These are phyloP conservation scores for Colletotrichum ledebouriae DNA, from an alignment of 2,329 filamentous ascomycete species.

Conservation along the genomic window DNA sequence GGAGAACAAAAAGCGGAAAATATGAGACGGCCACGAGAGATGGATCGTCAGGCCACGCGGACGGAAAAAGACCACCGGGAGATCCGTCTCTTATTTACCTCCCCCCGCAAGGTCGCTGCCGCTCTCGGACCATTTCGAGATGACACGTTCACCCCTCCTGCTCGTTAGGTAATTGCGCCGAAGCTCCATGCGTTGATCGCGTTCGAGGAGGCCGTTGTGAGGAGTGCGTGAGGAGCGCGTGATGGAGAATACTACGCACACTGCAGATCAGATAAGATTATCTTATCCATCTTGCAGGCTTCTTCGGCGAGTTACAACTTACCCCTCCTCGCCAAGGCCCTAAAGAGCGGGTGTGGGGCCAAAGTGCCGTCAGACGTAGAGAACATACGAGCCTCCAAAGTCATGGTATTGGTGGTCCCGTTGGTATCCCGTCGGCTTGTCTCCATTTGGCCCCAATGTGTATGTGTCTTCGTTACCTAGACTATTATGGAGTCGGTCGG, in stretches of 20 bases:
- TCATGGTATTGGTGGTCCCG: slow-evolving; percentile 2
- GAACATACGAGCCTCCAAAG: slow-evolving; percentile 10
- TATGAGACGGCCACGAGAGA: neutral
- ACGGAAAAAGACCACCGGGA: neutral
- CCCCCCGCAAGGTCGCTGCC: slow-evolving; percentile 2
- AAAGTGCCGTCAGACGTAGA: slow-evolving; percentile 10
- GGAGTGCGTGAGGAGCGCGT: slow-evolving; percentile 20
- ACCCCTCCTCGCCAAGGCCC: slow-evolving; percentile 37
- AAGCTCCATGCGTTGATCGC: slow-evolving; percentile 27
- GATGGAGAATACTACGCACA: slow-evolving; percentile 29
- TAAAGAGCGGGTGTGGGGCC: neutral
- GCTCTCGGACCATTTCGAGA: neutral
- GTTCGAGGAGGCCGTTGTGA: slow-evolving; percentile 10
- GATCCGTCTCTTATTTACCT: slow-evolving; percentile 15
- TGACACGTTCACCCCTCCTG: neutral
- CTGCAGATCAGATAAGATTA: slow-evolving; percentile 47
- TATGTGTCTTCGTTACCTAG: neutral
- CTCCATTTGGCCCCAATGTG: slow-evolving; percentile 17
- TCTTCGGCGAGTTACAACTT: neutral
- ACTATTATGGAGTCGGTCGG: too few species aligned
- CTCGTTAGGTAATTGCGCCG: slow-evolving; percentile 27
- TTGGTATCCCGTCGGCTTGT: slow-evolving; percentile 6
- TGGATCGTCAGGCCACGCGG: neutral
- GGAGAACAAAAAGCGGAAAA: neutral
- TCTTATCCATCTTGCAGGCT: slow-evolving; percentile 51